Percentiles rank a stretch among this genome's conserved stretches.
These are phyloP conservation scores for Leccinum aurantiacum DNA, from an alignment of 768 basidiomycete species.

Conservation along the genomic window DNA sequence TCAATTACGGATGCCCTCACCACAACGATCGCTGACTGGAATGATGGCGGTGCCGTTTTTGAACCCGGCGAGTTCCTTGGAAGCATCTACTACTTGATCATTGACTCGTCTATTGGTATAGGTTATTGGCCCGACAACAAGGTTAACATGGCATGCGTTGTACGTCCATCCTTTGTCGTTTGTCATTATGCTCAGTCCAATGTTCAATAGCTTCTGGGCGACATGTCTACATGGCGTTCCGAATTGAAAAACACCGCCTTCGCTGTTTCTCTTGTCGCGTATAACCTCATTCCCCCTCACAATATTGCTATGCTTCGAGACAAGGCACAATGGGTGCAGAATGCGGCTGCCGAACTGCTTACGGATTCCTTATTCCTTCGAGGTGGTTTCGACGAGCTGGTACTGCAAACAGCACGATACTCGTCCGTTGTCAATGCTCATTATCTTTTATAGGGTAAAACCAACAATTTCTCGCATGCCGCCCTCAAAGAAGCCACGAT, in stretches of 20 bases:
- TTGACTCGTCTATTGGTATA: neutral
- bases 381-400: neutral
- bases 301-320: neutral
- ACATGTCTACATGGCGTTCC: neutral
- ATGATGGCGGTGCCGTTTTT: neutral
- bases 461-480: neutral
- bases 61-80: neutral
- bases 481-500: neutral
- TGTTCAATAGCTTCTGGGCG: neutral
- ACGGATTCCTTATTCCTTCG: neutral
- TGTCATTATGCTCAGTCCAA: neutral
- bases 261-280: neutral
- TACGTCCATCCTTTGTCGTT: neutral
- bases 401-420: neutral
- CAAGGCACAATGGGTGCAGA: neutral
- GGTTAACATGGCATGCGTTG: neutral
- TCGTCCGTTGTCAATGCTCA: neutral
- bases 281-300: neutral
- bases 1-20: neutral
- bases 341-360: neutral
- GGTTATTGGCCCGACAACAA: neutral
- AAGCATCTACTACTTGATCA: neutral
- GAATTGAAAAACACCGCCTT: neutral
- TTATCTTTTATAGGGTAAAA: neutral
- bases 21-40: neutral